Evolutionary conservation across 768 basidiomycete genomes (phyloP).

Genomic region (Neoboletus subvelutipes): DNA sequence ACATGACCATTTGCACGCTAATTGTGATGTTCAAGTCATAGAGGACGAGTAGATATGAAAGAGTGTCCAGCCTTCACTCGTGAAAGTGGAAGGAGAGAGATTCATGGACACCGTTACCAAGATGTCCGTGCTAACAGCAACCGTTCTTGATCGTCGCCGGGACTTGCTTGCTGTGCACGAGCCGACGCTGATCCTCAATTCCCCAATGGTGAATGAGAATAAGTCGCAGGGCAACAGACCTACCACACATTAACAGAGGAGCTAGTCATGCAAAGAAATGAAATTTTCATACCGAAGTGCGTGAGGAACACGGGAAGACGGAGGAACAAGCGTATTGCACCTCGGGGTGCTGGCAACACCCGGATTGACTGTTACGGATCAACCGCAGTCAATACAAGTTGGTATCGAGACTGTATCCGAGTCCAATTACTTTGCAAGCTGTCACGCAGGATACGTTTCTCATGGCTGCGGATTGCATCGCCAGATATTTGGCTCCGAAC

Average conservation of each 20-base stretch:
- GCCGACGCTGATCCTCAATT: slow-evolving; percentile 30
- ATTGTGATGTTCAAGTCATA: slow-evolving; percentile 24
- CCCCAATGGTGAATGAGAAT: slow-evolving; percentile 10
- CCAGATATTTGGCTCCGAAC: slow-evolving; percentile 11
- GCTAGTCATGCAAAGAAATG: slow-evolving; percentile 15
- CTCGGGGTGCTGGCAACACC: slow-evolving; percentile 8
- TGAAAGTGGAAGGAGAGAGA: slow-evolving; percentile 18
- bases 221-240: slow-evolving; percentile 10
- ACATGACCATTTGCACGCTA: slow-evolving; percentile 23
- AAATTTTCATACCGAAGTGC: slow-evolving; percentile 21
- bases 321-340: slow-evolving; percentile 8
- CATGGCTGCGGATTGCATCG: slow-evolving; percentile 19
- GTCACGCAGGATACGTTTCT: slow-evolving; percentile 12
- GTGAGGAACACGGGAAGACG: slow-evolving; percentile 14
- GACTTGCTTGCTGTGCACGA: slow-evolving; percentile 32
- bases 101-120: slow-evolving; percentile 31
- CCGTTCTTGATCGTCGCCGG: slow-evolving; percentile 34
- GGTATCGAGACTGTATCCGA: slow-evolving; percentile 8
- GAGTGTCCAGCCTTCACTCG: slow-evolving; percentile 25
- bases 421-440: neutral
- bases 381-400: slow-evolving; percentile 19
- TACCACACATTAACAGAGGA: slow-evolving; percentile 13
- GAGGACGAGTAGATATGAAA: slow-evolving; percentile 26
- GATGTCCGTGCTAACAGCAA: slow-evolving; percentile 29
- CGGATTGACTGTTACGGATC: slow-evolving; percentile 32